Conservation (phyloP, 352 stramenopile species). For the Thraustochytrium striatum region DNA sequence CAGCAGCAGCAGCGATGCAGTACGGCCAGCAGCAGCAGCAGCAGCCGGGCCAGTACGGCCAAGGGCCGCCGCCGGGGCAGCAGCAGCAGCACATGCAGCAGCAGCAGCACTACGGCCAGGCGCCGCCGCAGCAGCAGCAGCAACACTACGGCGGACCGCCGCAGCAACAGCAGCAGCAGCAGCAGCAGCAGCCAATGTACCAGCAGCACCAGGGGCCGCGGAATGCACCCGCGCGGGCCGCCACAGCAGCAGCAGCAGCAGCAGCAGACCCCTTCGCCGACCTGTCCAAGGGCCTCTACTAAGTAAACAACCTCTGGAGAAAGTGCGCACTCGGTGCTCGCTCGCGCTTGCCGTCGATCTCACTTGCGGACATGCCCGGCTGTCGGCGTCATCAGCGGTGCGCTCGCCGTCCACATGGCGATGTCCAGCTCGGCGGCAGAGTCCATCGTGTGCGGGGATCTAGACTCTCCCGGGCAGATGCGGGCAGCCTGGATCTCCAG, state of each 20-base stretch:
- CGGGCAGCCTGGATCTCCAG: no score
- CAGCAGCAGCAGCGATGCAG: slow-evolving; percentile 38
- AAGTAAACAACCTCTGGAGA: not conserved
- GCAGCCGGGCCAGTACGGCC: not conserved
- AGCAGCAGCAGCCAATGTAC: not conserved
- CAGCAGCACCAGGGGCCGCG: not conserved
- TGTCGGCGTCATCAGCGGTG: no score
- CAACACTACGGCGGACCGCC: not conserved
- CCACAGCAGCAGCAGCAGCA: not conserved
- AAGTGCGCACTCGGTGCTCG: not conserved
- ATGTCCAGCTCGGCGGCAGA: no score
- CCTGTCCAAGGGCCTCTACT: not conserved
- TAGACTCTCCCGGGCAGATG: no score
- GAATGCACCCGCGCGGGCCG: not conserved
- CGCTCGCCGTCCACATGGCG: no score
- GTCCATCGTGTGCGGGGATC: no score
- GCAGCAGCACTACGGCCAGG: not conserved
- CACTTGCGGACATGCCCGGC: no score
- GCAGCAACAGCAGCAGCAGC: slow-evolving; percentile 37
- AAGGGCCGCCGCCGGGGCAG: not conserved
- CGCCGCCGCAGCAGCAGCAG: not conserved
- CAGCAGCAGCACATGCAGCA: not conserved
- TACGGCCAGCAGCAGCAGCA: slow-evolving; percentile 15
- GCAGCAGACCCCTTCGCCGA: not conserved
- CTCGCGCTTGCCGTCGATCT: no score